Conservation (phyloP, 495 filamentous ascomycete species). For the Xylaria curta region DNA sequence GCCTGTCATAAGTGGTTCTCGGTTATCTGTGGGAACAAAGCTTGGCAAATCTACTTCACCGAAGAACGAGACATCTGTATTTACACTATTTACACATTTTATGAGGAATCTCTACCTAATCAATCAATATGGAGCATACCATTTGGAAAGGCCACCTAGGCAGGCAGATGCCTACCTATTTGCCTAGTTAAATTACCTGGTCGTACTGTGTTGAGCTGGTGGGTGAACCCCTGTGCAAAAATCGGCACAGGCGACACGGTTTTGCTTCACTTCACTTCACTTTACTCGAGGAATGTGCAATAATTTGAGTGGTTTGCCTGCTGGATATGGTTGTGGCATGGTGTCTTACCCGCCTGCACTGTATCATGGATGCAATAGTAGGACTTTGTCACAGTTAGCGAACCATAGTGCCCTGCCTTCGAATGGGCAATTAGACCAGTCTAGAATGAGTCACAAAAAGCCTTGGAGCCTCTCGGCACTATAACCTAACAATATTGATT, state of each 20-base stretch:
- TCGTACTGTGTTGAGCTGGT: neutral
- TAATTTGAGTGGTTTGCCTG: neutral
- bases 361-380: conserved; percentile 20
- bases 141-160: neutral
- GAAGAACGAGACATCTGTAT: neutral
- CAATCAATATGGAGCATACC: neutral
- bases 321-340: neutral
- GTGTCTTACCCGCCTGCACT: conserved; percentile 18
- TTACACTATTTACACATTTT: neutral
- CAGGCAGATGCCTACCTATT: neutral
- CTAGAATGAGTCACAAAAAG: conserved; percentile 23
- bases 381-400: conserved; percentile 18
- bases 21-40: conserved; percentile 28
- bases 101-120: conserved; percentile 1
- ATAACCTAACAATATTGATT: neutral
- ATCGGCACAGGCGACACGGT: conserved; percentile 9
- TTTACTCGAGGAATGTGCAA: conserved; percentile 10
- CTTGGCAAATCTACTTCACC: conserved; percentile 24
- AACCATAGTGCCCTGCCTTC: neutral
- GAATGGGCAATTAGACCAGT: conserved; percentile 14
- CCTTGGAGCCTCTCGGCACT: conserved; percentile 1
- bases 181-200: neutral
- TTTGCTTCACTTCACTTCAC: neutral
- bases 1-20: conserved; percentile 23
- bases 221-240: conserved; percentile 8